These are phyloP conservation scores for Penicillium janthinellum DNA, from an alignment of 2,329 filamentous ascomycete species.

Conservation along the genomic window DNA sequence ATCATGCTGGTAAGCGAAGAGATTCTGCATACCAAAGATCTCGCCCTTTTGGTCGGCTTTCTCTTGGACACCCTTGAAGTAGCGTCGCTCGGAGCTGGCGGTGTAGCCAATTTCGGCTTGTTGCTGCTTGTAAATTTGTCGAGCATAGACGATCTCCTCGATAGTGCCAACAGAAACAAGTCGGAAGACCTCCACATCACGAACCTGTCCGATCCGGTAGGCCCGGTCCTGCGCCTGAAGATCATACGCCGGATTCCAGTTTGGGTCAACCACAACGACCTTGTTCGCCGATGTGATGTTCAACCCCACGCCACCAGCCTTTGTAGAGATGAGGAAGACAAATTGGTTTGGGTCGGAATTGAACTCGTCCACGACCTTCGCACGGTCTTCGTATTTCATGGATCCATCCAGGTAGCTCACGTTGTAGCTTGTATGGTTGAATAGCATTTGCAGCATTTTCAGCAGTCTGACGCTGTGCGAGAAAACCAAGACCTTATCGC, in stretches of 20 bases:
- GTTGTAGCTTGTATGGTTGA: conserved; percentile 85
- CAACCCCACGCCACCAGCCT: conserved; percentile 86
- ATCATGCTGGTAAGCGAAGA: conserved; percentile 79
- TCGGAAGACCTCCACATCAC: conserved; percentile 94
- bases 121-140: conserved; percentile 98
- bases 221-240: conserved; percentile 95
- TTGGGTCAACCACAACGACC: conserved; percentile 93
- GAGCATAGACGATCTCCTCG: conserved; percentile 94
- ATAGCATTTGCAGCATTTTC: conserved; percentile 79
- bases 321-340: conserved; percentile 93
- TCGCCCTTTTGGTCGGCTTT: conserved; percentile 82
- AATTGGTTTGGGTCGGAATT: conserved; percentile 86
- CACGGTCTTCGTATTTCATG: conserved; percentile 79
- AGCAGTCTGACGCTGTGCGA: conserved; percentile 87
- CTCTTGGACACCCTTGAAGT: conserved; percentile 93
- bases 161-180: conserved; percentile 89
- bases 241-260: conserved; percentile 96
- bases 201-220: conserved; percentile 88
- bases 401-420: conserved; percentile 88
- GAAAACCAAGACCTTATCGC: conserved; percentile 94
- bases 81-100: conserved; percentile 85
- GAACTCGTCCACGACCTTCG: conserved; percentile 82
- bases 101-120: conserved; percentile 98
- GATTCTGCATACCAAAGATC: conserved; percentile 85
- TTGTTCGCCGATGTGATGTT: conserved; percentile 99